These are phyloP conservation scores for Penicillium sp. DNA, from an alignment of 2,329 filamentous ascomycete genomes.

Conservation along the genomic window DNA sequence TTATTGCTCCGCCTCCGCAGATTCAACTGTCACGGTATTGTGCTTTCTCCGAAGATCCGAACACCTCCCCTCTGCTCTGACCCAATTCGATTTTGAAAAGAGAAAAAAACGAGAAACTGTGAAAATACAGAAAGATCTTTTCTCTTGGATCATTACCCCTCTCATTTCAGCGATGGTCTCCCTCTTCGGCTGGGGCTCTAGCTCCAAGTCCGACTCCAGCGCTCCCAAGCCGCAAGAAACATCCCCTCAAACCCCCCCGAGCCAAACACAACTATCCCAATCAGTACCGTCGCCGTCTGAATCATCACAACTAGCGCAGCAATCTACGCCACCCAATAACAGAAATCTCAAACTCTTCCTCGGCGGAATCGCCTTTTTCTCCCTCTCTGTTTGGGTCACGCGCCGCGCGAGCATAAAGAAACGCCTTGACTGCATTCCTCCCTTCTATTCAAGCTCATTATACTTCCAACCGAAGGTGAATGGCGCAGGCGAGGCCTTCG, in stretches of 20 bases:
- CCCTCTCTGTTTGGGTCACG: constrained; percentile 69
- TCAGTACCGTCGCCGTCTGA: constrained; percentile 7
- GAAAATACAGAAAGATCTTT: neutral
- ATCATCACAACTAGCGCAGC: constrained; percentile 14
- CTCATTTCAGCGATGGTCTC: constrained; percentile 23
- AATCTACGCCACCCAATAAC: constrained; percentile 13
- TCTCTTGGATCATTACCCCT: neutral
- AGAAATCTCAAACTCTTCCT: constrained; percentile 59
- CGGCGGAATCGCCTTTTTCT: constrained; percentile 73
- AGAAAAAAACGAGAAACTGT: too few relatives aligned
- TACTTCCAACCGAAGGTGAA: constrained; percentile 52
- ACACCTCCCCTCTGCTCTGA: neutral
- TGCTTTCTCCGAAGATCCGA: neutral
- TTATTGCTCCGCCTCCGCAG: constrained; percentile 14
- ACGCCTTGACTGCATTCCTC: constrained; percentile 61
- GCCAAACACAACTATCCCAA: neutral
- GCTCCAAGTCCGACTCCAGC: constrained; percentile 14
- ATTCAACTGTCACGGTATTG: constrained; percentile 1
- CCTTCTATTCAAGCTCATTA: constrained; percentile 62
- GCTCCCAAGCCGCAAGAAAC: constrained; percentile 5
- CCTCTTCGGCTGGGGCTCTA: constrained; percentile 26
- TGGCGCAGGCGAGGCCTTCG: constrained; percentile 70
- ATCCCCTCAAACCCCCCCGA: neutral
- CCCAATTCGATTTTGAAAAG: neutral
- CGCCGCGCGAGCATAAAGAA: constrained; percentile 68